Conservation (phyloP, 768 basidiomycete genomes). For the Pisolithus microcarpus region DNA sequence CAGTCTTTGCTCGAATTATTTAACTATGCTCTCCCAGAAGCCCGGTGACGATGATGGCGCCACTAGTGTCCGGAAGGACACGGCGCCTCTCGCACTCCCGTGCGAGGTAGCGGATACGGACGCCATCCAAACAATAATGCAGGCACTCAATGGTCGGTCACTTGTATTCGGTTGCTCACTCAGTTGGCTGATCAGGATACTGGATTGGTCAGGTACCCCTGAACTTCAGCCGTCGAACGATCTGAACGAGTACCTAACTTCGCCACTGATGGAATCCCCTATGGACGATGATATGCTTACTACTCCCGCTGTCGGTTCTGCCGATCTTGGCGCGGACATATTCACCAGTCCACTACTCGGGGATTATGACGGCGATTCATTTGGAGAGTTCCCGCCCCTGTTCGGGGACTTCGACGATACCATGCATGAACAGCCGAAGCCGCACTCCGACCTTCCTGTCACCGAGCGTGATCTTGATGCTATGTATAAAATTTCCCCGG, state of each 20-base stretch:
- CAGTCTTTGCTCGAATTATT: conserved; percentile 52
- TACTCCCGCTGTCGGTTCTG: conserved; percentile 35
- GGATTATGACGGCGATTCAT: conserved; percentile 28
- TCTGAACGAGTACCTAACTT: conserved; percentile 39
- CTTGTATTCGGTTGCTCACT: background rate
- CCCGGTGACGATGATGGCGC: conserved; percentile 32
- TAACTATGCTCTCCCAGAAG: conserved; percentile 58
- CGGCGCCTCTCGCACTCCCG: conserved; percentile 19
- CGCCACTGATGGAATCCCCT: conserved; percentile 42
- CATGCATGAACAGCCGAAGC: conserved; percentile 13
- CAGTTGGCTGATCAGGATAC: background rate
- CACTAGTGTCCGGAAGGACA: conserved; percentile 27
- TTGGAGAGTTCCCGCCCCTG: conserved; percentile 27
- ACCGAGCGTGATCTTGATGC: conserved; percentile 25
- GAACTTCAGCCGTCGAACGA: conserved; percentile 31
- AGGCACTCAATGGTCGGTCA: conserved; percentile 32
- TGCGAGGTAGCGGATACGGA: conserved; percentile 19
- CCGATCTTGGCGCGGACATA: conserved; percentile 31
- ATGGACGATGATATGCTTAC: conserved; percentile 38
- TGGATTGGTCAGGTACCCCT: conserved; percentile 27
- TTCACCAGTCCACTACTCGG: conserved; percentile 36
- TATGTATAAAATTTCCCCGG: conserved; percentile 46
- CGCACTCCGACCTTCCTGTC: conserved; percentile 10
- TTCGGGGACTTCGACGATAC: conserved; percentile 19
- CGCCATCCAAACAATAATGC: conserved; percentile 33